Evolutionary conservation across 164 flowering plant species (phyloP), one percentile per base, ranked within the genome.

Genomic region (Macadamia integrifolia): DNA sequence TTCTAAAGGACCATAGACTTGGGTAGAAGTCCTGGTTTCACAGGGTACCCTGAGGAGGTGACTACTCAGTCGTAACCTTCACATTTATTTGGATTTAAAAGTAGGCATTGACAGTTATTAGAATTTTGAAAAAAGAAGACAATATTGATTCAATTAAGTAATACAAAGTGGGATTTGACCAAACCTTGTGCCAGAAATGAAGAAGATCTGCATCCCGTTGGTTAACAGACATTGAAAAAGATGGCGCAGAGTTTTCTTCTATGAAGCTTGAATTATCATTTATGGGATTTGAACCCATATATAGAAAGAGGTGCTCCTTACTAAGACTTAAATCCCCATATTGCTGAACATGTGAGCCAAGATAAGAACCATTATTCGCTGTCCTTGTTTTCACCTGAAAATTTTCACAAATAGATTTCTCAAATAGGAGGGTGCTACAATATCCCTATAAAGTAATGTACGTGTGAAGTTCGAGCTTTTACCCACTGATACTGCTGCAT

Each of bases 321-420:
- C 78, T 83, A 40, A 88, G 84, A 14, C 66, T 61, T 58, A 76
- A 12, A 69, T 91, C 90, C 32, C 97, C 97, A 72, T 79, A 89
- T 82, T 93, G 89, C 93, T 87, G 88, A 62, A 91, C 98, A 80
- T 93, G 97, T 42, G 98, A 93, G 23, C 96, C 93, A 62, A 63
- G 77, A 61, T 8, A 35, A 23, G 3, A 74, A 76, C 74, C 72
- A 14, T 62, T 77, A 72, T 72, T 80, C 12, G 82, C 67, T 29
- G 98, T 91, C 81, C 96, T 82, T 66, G 9, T 66, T 70, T 82
- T 89, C 14, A 93, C 98, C 98, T 93, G 83, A 46, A 75, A 74
- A 75, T 52, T 6, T 61, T 61, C 63, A 49, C 43, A 2, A 35
- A 53, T 50, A 42, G 23, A 53, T 42, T 6, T 35, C 17, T 35